Conservation (phyloP, 75 land plant species). For the Isoetes taiwanensis region DNA sequence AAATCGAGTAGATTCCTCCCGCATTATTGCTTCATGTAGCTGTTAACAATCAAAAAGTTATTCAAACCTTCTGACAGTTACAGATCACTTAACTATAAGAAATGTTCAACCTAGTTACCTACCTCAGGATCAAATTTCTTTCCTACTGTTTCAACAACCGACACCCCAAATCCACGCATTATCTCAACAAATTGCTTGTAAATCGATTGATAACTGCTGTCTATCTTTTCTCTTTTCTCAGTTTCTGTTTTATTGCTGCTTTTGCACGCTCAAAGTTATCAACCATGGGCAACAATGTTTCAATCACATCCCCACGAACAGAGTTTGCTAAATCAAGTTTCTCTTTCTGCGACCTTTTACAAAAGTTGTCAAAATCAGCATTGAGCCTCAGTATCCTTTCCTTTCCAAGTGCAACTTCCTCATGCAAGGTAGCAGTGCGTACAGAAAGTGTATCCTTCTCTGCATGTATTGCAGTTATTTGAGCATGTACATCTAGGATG, state of each 20-base stretch:
- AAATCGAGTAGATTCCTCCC: background rate
- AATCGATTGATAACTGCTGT: background rate
- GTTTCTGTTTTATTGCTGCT: constrained; percentile 3
- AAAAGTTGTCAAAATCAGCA: constrained; percentile 8
- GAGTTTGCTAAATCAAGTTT: background rate
- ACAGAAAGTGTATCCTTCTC: background rate
- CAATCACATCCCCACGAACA: background rate
- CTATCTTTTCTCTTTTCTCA: background rate
- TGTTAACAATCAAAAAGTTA: background rate
- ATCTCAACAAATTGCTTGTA: constrained; percentile 6
- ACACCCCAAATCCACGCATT: background rate
- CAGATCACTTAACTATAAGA: background rate
- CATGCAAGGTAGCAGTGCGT: background rate
- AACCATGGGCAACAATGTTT: background rate
- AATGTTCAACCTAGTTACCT: background rate
- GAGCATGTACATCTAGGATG: background rate
- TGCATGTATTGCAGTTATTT: background rate
- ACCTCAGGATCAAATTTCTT: constrained; percentile 3
- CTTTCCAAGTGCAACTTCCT: background rate
- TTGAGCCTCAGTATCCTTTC: background rate
- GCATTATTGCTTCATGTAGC: constrained; percentile 7
- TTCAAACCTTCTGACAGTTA: background rate
- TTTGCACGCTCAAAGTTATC: constrained; percentile 7
- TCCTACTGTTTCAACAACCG: constrained; percentile 2
- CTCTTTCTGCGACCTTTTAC: background rate